Conservation (phyloP, 164 flowering plant genomes). For the Saururus chinensis region DNA sequence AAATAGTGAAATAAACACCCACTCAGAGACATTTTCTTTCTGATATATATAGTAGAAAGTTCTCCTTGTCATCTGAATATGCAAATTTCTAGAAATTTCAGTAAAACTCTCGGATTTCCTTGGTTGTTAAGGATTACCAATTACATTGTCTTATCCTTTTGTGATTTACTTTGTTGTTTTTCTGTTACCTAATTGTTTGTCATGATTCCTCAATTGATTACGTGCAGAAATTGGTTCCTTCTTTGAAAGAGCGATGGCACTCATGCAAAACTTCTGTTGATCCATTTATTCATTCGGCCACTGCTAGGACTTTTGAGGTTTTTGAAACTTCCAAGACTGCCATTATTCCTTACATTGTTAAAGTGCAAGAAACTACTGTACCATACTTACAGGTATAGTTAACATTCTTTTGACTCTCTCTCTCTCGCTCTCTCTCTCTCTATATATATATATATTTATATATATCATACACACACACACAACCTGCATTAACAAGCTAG, state of each 20-base stretch:
- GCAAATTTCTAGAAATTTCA: no score
- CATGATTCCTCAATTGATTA: not conserved
- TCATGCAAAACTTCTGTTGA: conserved; percentile 29
- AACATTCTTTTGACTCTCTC: not conserved
- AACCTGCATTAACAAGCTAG: not conserved
- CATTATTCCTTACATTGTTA: conserved; percentile 51
- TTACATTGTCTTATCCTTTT: no score
- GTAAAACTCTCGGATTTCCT: no score
- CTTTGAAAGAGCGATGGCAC: conserved; percentile 57
- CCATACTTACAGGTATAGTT: conserved; percentile 71
- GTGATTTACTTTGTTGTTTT: not conserved
- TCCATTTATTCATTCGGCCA: conserved; percentile 51
- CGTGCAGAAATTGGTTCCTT: conserved; percentile 68
- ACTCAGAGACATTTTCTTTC: no score
- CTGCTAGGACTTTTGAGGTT: conserved; percentile 41
- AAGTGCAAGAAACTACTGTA: conserved; percentile 47
- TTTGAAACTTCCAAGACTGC: conserved; percentile 57
- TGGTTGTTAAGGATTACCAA: no score
- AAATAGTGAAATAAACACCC: no score
- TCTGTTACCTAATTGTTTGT: not conserved
- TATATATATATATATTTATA: no score
- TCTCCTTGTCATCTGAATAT: no score
- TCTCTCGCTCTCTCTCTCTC: not conserved
- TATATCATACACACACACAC: not conserved
- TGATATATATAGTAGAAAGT: no score